These are phyloP conservation scores for Metrosideros polymorpha DNA, from an alignment of 441 rosid genomes.

Conservation along the genomic window DNA sequence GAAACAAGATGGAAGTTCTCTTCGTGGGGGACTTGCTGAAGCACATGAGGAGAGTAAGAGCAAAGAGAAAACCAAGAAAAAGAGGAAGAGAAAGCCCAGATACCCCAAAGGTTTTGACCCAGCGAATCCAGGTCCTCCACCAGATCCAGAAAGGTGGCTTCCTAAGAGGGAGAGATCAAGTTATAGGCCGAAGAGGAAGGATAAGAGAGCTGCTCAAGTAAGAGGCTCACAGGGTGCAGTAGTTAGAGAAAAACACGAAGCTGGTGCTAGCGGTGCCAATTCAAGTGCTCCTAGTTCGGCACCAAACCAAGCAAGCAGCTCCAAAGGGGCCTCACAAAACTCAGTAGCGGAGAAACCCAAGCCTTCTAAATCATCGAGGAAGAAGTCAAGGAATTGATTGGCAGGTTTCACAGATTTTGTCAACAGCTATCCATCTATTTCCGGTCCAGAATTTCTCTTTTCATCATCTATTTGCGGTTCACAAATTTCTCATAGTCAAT, in stretches of 20 bases:
- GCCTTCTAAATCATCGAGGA: slow-evolving; percentile 45
- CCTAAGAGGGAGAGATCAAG: slow-evolving; percentile 94
- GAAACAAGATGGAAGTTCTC: slow-evolving; percentile 49
- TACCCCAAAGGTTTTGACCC: slow-evolving; percentile 93
- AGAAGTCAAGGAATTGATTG: slow-evolving; percentile 50
- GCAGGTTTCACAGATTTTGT: background rate
- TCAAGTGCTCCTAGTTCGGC: slow-evolving; percentile 26
- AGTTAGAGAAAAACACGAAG: slow-evolving; percentile 62
- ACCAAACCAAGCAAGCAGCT: slow-evolving; percentile 32
- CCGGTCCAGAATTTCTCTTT: background rate
- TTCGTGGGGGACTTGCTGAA: slow-evolving; percentile 15
- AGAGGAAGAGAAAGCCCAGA: slow-evolving; percentile 95
- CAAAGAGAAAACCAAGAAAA: slow-evolving; percentile 76
- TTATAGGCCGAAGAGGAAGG: slow-evolving; percentile 87
- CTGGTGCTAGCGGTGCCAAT: slow-evolving; percentile 30
- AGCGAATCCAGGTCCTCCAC: slow-evolving; percentile 89
- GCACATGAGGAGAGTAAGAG: slow-evolving; percentile 49
- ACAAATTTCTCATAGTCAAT: background rate
- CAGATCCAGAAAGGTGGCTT: slow-evolving; percentile 96
- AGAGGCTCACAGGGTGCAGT: slow-evolving; percentile 96
- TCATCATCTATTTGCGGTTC: background rate
- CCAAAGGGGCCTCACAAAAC: slow-evolving; percentile 35
- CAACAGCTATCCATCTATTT: background rate
- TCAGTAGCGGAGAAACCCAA: slow-evolving; percentile 31
- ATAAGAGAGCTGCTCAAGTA: slow-evolving; percentile 87